A percentile compares a stretch with the other conserved stretches of the same genome.
phyloP scores from a whole-genome alignment of 441 rosid genomes.

The Omphalea diandra region DNA sequence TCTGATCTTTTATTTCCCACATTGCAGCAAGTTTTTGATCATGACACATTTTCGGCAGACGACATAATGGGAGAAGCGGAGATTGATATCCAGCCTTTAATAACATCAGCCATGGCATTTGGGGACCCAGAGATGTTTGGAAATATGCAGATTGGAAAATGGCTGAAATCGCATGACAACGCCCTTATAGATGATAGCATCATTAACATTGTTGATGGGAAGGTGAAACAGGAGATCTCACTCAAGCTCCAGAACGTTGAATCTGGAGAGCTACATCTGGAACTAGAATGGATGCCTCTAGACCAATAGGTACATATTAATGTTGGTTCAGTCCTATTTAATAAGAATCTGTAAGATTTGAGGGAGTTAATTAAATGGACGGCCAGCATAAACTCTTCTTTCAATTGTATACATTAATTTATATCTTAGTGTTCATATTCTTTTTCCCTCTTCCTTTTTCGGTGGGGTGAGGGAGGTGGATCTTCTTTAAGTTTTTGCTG shows the following conservation, averaged over 20 bases:
- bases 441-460: no score
- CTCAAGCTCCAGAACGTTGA: slow-evolving; percentile 91
- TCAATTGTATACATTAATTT: slow-evolving; percentile 24
- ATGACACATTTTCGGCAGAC: slow-evolving; percentile 82
- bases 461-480: no score
- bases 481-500: no score
- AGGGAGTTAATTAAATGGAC: slow-evolving; percentile 5
- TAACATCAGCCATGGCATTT: slow-evolving; percentile 81
- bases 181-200: slow-evolving; percentile 74
- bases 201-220: slow-evolving; percentile 78
- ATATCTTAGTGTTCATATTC: neutral
- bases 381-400: neutral
- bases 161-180: slow-evolving; percentile 85
- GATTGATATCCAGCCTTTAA: slow-evolving; percentile 78
- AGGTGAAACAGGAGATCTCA: slow-evolving; percentile 65
- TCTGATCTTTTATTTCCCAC: neutral
- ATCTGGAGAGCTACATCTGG: slow-evolving; percentile 69
- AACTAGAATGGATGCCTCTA: slow-evolving; percentile 71
- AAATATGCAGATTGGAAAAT: slow-evolving; percentile 89
- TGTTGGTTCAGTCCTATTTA: neutral
- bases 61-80: slow-evolving; percentile 97
- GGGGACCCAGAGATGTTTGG: slow-evolving; percentile 86
- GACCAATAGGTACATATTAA: slow-evolving; percentile 44
- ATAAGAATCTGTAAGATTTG: slow-evolving; percentile 20
- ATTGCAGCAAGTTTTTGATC: slow-evolving; percentile 72